These are phyloP conservation scores for Phanerochaete sordida DNA, from an alignment of 768 basidiomycete species.

Conservation along the genomic window DNA sequence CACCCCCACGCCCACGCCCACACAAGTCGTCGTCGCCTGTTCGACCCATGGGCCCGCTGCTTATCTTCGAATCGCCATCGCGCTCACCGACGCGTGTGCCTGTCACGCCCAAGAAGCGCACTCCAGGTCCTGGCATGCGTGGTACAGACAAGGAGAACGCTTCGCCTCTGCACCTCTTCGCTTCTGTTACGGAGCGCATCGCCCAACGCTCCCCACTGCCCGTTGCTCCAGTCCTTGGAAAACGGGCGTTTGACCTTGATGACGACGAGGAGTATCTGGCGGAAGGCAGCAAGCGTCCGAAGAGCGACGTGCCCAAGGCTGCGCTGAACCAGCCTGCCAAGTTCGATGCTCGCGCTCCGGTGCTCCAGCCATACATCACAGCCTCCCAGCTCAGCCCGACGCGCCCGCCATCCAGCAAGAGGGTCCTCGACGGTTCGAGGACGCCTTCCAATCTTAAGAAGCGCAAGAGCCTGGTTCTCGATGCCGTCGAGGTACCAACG, in stretches of 20 bases:
- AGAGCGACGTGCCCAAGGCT: constrained; percentile 4
- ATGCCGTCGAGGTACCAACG: constrained; percentile 48
- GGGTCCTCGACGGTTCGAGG: not conserved
- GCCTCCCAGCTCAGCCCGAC: not conserved
- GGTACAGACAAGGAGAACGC: constrained; percentile 59
- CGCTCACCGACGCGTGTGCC: constrained; percentile 5
- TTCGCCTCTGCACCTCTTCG: constrained; percentile 34
- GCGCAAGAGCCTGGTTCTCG: constrained; percentile 48
- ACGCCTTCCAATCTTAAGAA: constrained; percentile 26
- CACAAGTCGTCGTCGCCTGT: constrained; percentile 10
- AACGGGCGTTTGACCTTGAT: constrained; percentile 41
- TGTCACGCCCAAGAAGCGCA: constrained; percentile 14
- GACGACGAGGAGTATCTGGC: constrained; percentile 14
- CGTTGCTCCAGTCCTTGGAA: constrained; percentile 36
- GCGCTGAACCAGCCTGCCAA: constrained; percentile 1
- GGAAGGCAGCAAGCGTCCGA: constrained; percentile 10
- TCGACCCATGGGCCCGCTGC: constrained; percentile 5
- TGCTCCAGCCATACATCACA: not conserved
- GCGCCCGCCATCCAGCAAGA: not conserved
- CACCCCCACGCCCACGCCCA: constrained; percentile 15
- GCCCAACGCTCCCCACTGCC: constrained; percentile 34
- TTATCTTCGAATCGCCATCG: constrained; percentile 12
- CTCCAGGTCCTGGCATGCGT: constrained; percentile 19
- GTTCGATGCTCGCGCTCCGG: not conserved
- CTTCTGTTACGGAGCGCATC: constrained; percentile 45